Evolutionary conservation across 345 rosid species (phyloP).

Genomic region (Salix exigua): DNA sequence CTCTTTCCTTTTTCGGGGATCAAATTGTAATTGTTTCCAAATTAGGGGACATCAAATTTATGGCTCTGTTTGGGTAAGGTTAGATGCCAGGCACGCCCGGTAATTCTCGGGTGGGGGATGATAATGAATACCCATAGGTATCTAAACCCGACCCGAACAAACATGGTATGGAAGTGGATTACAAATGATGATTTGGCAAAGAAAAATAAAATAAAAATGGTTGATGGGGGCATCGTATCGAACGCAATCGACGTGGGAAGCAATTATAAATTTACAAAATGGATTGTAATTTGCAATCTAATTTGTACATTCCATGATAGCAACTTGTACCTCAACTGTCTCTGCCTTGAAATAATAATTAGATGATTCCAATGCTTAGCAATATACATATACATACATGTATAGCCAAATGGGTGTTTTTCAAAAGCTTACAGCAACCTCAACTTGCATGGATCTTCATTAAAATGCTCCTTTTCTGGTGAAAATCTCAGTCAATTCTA

Average conservation of each 20-base stretch:
- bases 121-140: too few relatives aligned
- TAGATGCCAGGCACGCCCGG: too few relatives aligned
- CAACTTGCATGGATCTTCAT: not conserved
- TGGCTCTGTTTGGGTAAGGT: too few relatives aligned
- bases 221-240: not conserved
- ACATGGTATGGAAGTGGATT: not conserved
- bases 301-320: too few relatives aligned
- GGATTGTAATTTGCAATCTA: not conserved
- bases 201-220: not conserved
- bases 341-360: too few relatives aligned
- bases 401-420: too few relatives aligned
- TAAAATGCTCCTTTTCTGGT: not conserved
- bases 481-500: too few relatives aligned
- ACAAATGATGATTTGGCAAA: not conserved
- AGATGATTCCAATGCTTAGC: too few relatives aligned
- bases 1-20: slow-evolving; percentile 2
- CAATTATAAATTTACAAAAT: not conserved
- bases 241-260: not conserved
- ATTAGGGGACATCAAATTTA: not conserved
- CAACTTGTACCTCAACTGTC: too few relatives aligned
- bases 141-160: not conserved
- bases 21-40: not conserved
- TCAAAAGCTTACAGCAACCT: not conserved
- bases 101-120: too few relatives aligned
- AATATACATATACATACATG: too few relatives aligned